Evolutionary conservation across 805 yeast genomes (phyloP), one percentile per base, ranked within the genome.

Genomic region (Ogataea wickerhamii): DNA sequence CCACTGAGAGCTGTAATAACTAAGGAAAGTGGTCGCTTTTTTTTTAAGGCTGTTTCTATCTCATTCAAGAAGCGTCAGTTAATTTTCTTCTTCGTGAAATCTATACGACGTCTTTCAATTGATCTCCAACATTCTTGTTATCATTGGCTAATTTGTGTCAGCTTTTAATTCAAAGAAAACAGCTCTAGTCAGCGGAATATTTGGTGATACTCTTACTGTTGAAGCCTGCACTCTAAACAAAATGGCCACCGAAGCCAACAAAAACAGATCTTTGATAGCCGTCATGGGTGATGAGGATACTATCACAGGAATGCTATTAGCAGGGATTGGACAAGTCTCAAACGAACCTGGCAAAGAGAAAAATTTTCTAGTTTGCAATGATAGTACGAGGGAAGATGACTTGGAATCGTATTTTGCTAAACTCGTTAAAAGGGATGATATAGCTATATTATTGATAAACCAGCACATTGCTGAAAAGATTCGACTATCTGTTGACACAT

Each of bases 221-320:
- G n/a, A n/a, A n/a, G n/a, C n/a, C n/a, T n/a, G n/a, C n/a, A n/a
- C n/a, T n/a, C n/a, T n/a, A n/a, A n/a, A n/a, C 21, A 39, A 14
- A 30, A 39, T 40, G 40, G 45, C 44, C 7, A 41, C 45, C 39
- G 51, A 51, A 6, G 53, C 56, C 11, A 26, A 52, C 33, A 55
- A 54, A 36, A 85, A 88, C 58, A 81, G 98, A 55, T 75, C 83
- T 27, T 72, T 89, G 50, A 70, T 93, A 41, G 98, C 97, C 10
- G 95, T 89, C 27, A 87, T 93, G 56, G 98, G 97, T 13, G 98
- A 93, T 57, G 98, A 93, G 67, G 98, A 93, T 58, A 84, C 98
- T 17, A 89, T 93, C 43, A 93, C 98, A 2, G 98, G 98, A 3
- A 76, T 93, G 72, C 71, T 93, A 24, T 73, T 93, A 41, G 98